Evolutionary conservation across 441 rosid genomes (phyloP), one percentile per base, ranked within the genome.

Genomic region (Rhodomyrtus psidioides): DNA sequence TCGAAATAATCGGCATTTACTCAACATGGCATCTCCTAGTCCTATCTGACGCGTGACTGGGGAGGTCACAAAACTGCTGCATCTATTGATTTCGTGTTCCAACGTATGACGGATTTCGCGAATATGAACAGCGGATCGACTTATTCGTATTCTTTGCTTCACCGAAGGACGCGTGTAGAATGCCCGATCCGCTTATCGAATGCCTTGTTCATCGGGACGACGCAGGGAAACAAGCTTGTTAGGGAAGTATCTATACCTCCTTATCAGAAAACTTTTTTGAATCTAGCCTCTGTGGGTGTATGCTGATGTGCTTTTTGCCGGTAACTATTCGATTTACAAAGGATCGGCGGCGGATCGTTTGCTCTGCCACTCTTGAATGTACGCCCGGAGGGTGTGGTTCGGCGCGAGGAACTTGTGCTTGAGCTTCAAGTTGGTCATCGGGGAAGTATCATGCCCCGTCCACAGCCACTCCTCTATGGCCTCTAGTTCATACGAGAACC

Each of bases 401-500:
- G 98, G 97, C 53, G 94, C 91, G 9, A 95, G 93, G 59, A 87
- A 58, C 82, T 88, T 93, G 88, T 96, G 92, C 76, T 92, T 90
- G 19, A 95, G 94, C 89, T 89, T 92, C 82, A 91, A 86, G 83
- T 94, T 94, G 24, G 96, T 95, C 98, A 93, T 90, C 1, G 98
- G 98, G 30, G 99, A 95, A 53, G 96, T 93, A 6, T 91, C 94
- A 58, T 91, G 92, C 84, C 97, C 97, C 90, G 88, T 92, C 90
- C 88, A 87, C 17, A 95, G 84, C 99, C 98, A 96, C 86, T 93
- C 96, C 57, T 92, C 90, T 13, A 95, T 93, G 19, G 97, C 97
- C 74, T 91, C 98, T 24, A 91, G 83, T 93, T 95, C 99, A 15
- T 96, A 96, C 2, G 98, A 94, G 86, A 94, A 93, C 81, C 98